These are phyloP conservation scores for Podila epicladia DNA, from an alignment of 192 early-diverging fungal species.

Conservation along the genomic window DNA sequence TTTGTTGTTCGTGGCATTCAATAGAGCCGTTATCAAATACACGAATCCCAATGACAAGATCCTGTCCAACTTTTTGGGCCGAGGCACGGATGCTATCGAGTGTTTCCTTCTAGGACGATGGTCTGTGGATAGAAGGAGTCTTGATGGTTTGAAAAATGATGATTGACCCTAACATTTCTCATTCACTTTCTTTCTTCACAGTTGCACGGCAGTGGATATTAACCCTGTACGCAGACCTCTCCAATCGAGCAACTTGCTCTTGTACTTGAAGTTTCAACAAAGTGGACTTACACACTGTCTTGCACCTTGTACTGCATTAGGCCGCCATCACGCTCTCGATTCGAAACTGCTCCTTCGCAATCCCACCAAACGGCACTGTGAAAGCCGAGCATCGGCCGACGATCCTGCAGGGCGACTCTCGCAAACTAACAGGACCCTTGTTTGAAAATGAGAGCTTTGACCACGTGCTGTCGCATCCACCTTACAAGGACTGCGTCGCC, in stretches of 20 bases:
- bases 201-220: slow-evolving; percentile 86
- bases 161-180: too few relatives aligned
- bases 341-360: slow-evolving; percentile 86
- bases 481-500: slow-evolving; percentile 93
- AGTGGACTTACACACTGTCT: neutral
- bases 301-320: slow-evolving; percentile 19
- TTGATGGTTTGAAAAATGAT: neutral
- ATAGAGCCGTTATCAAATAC: slow-evolving; percentile 77
- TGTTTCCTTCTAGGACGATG: slow-evolving; percentile 81
- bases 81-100: slow-evolving; percentile 94
- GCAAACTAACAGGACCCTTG: slow-evolving; percentile 69
- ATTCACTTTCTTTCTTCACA: neutral
- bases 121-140: slow-evolving; percentile 25
- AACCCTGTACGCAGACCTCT: slow-evolving; percentile 69
- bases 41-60: slow-evolving; percentile 81
- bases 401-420: slow-evolving; percentile 85
- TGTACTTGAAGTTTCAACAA: neutral
- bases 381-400: slow-evolving; percentile 84
- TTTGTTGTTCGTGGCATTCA: neutral
- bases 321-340: slow-evolving; percentile 84
- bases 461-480: slow-evolving; percentile 92
- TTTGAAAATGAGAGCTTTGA: slow-evolving; percentile 83
- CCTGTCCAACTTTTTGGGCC: slow-evolving; percentile 92
- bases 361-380: slow-evolving; percentile 68
- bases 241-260: too few relatives aligned